Percentiles rank a stretch among this genome's conserved stretches.
Conservation (phyloP, 345 rosid genomes). For the Combretum micranthum region DNA sequence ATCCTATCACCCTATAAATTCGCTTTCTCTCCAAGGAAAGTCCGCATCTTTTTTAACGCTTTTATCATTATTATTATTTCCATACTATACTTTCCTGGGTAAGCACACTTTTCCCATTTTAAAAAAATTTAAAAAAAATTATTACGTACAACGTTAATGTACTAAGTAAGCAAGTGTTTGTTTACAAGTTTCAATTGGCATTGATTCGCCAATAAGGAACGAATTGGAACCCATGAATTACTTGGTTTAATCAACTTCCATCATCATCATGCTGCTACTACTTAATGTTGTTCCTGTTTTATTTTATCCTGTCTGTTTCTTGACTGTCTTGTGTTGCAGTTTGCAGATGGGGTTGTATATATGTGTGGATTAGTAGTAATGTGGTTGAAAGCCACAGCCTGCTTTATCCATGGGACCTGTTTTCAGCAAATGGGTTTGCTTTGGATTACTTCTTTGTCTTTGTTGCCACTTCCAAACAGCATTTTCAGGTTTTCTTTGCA, state of each 20-base stretch:
- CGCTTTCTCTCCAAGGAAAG: no score
- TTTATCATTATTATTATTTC: no score
- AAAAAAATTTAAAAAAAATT: no score
- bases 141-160: background rate
- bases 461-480: constrained; percentile 32
- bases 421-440: constrained; percentile 38
- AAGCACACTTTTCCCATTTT: no score
- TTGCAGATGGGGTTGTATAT: constrained; percentile 15
- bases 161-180: constrained; percentile 20
- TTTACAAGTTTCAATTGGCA: constrained; percentile 38
- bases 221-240: constrained; percentile 16
- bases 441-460: constrained; percentile 32
- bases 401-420: constrained; percentile 51
- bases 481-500: constrained; percentile 28
- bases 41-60: no score
- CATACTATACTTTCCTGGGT: no score
- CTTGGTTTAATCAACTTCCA: no score
- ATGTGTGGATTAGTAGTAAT: constrained; percentile 19
- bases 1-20: no score
- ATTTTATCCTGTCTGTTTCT: constrained; percentile 9
- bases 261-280: no score
- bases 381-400: constrained; percentile 12
- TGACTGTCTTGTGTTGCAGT: background rate
- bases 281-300: constrained; percentile 2
- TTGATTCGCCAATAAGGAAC: constrained; percentile 37